These are phyloP conservation scores for Penicillium arizonense DNA, from an alignment of 495 filamentous ascomycete genomes.

Conservation along the genomic window DNA sequence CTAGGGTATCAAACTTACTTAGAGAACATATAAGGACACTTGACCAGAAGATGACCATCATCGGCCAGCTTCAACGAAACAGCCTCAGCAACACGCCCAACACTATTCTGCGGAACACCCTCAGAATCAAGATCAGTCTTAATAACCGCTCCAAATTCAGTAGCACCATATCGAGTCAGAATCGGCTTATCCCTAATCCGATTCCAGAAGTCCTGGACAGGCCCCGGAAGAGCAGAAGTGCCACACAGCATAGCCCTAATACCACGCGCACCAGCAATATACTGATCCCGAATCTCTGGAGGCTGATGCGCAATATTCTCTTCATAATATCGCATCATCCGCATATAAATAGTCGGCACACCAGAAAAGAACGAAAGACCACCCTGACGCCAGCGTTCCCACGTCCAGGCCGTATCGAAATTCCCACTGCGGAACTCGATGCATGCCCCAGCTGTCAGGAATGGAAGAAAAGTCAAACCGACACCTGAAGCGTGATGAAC, in stretches of 20 bases:
- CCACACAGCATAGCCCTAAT: slow-evolving; percentile 46
- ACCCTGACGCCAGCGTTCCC: slow-evolving; percentile 46
- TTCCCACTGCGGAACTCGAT: slow-evolving; percentile 47
- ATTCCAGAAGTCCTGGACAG: slow-evolving; percentile 47
- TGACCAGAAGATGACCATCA: slow-evolving; percentile 36
- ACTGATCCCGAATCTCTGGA: slow-evolving; percentile 24
- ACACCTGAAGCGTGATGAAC: slow-evolving; percentile 51
- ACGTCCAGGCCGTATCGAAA: slow-evolving; percentile 48
- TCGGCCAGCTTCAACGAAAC: slow-evolving; percentile 38
- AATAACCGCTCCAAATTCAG: slow-evolving; percentile 48
- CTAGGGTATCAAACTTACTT: slow-evolving; percentile 15
- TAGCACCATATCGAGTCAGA: slow-evolving; percentile 45
- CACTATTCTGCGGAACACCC: slow-evolving; percentile 31
- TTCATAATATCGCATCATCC: slow-evolving; percentile 47
- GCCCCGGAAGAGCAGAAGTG: slow-evolving; percentile 44
- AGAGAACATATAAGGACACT: slow-evolving; percentile 45
- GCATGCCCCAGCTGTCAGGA: slow-evolving; percentile 38
- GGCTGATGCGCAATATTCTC: slow-evolving; percentile 18
- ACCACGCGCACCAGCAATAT: slow-evolving; percentile 35
- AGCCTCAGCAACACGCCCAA: slow-evolving; percentile 41
- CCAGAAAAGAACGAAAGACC: slow-evolving; percentile 47
- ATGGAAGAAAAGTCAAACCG: slow-evolving; percentile 46
- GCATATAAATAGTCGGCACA: slow-evolving; percentile 52
- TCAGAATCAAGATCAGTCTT: slow-evolving; percentile 36
- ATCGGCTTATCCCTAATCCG: slow-evolving; percentile 38